Conservation (phyloP, 768 basidiomycete species). For the Psilocybe cyanescens region DNA sequence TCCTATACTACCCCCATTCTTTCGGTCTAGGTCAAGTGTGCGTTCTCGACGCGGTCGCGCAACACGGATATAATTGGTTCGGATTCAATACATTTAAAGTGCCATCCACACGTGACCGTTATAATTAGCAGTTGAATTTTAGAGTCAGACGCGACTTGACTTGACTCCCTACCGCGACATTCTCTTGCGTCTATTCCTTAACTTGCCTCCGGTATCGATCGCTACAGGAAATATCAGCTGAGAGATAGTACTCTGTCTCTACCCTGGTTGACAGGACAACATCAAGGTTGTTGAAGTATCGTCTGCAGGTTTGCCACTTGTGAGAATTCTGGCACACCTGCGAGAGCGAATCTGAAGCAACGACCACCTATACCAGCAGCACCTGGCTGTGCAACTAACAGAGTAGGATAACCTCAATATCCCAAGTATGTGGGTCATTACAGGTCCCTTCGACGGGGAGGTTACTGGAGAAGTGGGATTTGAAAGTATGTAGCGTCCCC, state of each 20-base stretch:
- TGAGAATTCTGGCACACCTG: no score
- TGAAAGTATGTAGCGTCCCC: constrained; percentile 18
- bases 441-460: constrained; percentile 23
- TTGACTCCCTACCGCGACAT: neutral
- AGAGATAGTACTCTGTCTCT: no score
- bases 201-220: neutral
- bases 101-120: neutral
- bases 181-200: neutral
- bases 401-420: neutral
- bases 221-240: no score
- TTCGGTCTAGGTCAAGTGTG: no score
- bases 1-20: neutral
- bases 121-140: neutral
- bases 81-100: neutral
- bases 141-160: neutral
- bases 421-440: constrained; percentile 21
- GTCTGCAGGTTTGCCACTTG: no score
- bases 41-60: no score
- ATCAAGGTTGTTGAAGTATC: no score
- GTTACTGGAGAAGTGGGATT: constrained; percentile 11
- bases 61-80: neutral
- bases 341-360: neutral
- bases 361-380: neutral
- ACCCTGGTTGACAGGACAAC: no score
- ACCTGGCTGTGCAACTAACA: neutral